Conservation (phyloP, 148 eudicot genomes). For the Amaranthus hypochondriacus region DNA sequence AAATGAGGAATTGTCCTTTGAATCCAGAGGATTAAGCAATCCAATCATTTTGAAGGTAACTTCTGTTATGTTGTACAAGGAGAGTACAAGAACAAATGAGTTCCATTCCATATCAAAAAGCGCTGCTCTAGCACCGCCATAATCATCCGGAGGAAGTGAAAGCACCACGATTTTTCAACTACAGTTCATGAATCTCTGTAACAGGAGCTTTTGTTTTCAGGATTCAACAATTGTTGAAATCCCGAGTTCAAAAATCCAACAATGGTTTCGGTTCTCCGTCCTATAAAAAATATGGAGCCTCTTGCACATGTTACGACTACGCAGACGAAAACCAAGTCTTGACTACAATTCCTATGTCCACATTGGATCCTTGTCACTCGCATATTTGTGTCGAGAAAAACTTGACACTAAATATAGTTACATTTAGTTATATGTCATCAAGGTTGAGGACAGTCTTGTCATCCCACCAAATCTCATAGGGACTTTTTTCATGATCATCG, state of each 20-base stretch:
- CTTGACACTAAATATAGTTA: slow-evolving; percentile 11
- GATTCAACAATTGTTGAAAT: not conserved
- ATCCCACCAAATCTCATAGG: slow-evolving; percentile 64
- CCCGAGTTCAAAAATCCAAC: too few relatives aligned
- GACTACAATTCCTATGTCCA: too few relatives aligned
- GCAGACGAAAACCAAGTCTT: too few relatives aligned
- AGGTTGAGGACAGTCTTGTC: slow-evolving; percentile 60
- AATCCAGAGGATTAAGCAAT: too few relatives aligned
- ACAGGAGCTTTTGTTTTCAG: not conserved
- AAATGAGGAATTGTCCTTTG: too few relatives aligned
- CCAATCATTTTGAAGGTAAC: too few relatives aligned
- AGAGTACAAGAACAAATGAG: not conserved
- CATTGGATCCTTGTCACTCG: too few relatives aligned
- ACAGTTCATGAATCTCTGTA: not conserved
- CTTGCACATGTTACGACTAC: too few relatives aligned
- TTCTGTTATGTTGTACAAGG: not conserved
- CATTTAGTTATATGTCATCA: slow-evolving; percentile 57
- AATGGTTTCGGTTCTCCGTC: too few relatives aligned
- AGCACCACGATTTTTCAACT: not conserved
- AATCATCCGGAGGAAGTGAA: not conserved
- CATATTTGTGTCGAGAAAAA: too few relatives aligned
- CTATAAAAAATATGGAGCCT: too few relatives aligned
- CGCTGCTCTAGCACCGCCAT: not conserved
- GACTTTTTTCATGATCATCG: slow-evolving; percentile 26
- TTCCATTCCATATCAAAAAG: not conserved